Conservation (phyloP, 805 yeast genomes). For the Saturnispora besseyi region DNA sequence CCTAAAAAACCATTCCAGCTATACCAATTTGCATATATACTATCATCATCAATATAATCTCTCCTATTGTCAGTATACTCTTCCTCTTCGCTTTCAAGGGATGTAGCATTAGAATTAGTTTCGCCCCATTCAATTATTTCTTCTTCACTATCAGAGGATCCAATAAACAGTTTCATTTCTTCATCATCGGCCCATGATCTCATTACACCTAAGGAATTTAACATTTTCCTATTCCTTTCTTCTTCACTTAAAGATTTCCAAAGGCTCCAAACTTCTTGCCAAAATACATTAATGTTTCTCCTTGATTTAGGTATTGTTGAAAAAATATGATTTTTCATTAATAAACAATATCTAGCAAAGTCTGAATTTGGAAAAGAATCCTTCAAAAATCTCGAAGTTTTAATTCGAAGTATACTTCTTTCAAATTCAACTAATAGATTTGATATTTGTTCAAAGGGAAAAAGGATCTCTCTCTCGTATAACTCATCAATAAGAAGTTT, state of each 20-base stretch:
- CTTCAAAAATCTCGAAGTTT: constrained; percentile 15
- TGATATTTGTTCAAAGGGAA: constrained; percentile 12
- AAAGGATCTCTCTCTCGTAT: background rate
- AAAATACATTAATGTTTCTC: constrained; percentile 18
- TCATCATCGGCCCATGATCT: constrained; percentile 20
- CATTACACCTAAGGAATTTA: constrained; percentile 10
- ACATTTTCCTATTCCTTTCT: constrained; percentile 14
- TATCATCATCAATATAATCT: background rate
- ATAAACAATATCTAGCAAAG: constrained; percentile 23
- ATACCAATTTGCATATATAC: background rate
- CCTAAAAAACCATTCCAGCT: background rate
- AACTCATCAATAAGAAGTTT: constrained; percentile 7
- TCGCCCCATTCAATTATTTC: constrained; percentile 11
- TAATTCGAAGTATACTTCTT: constrained; percentile 1
- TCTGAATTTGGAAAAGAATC: constrained; percentile 21
- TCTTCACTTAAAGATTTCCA: constrained; percentile 17
- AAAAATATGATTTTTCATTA: constrained; percentile 15
- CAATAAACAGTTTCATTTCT: constrained; percentile 19
- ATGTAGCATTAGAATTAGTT: background rate
- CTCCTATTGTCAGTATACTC: background rate
- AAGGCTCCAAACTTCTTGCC: constrained; percentile 20
- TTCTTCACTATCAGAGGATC: constrained; percentile 11
- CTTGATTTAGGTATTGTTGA: constrained; percentile 16
- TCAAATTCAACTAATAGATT: constrained; percentile 7
- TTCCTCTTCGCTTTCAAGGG: background rate